Evolutionary conservation across 2,329 filamentous ascomycete species (phyloP).

Genomic region (Penicillium sclerotigenum): DNA sequence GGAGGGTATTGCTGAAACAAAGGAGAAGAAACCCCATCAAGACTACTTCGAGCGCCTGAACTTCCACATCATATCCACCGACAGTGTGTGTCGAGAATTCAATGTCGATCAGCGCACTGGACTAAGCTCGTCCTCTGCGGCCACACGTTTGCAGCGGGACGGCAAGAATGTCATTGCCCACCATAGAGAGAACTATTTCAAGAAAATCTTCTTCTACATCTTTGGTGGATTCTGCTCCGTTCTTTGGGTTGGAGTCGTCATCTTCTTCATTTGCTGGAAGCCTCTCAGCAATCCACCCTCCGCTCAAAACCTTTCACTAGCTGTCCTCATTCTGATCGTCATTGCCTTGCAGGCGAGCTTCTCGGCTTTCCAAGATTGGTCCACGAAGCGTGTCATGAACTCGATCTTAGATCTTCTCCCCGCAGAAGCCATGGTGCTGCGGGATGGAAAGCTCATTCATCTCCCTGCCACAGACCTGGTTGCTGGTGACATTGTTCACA

Average conservation of each 20-base stretch:
- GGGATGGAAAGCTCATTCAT: conserved; percentile 56
- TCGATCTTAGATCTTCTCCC: conserved; percentile 76
- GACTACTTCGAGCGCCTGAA: conserved; percentile 60
- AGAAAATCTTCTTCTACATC: conserved; percentile 65
- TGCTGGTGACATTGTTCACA: conserved; percentile 66
- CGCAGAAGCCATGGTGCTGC: conserved; percentile 64
- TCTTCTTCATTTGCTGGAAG: conserved; percentile 75
- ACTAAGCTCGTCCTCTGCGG: conserved; percentile 58
- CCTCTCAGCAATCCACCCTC: conserved; percentile 70
- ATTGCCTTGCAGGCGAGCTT: conserved; percentile 68
- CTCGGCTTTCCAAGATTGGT: conserved; percentile 71
- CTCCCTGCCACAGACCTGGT: conserved; percentile 63
- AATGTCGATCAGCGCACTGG: conserved; percentile 57
- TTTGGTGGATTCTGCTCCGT: conserved; percentile 78
- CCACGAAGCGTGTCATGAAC: conserved; percentile 71
- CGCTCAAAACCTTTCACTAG: conserved; percentile 66
- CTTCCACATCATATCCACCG: conserved; percentile 61
- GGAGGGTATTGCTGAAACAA: conserved; percentile 14
- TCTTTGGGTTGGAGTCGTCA: conserved; percentile 64
- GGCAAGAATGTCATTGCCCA: conserved; percentile 67
- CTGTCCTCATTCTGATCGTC: conserved; percentile 69
- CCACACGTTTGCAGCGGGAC: conserved; percentile 57
- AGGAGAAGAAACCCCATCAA: conserved; percentile 19
- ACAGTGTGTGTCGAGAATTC: conserved; percentile 60
- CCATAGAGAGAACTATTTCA: conserved; percentile 59